Conservation (phyloP, 176 grass and related monocot species). For the Zizania latifolia region DNA sequence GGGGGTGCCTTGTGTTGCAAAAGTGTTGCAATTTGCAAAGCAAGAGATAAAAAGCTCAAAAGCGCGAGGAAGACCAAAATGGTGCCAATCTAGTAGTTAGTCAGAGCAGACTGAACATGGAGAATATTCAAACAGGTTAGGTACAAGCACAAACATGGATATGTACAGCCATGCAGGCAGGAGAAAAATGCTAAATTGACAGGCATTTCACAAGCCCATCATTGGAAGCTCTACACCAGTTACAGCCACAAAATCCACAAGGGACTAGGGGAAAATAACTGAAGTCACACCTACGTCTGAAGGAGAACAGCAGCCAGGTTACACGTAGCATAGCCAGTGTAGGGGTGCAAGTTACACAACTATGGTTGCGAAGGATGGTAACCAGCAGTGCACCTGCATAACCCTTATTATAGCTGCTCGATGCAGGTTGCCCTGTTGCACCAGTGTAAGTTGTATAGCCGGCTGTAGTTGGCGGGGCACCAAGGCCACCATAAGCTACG, state of each 20-base stretch:
- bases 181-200: slow-evolving; percentile 7
- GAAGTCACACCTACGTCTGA: slow-evolving; percentile 1
- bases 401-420: slow-evolving; percentile 30
- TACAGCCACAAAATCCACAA: slow-evolving; percentile 24
- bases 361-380: slow-evolving; percentile 42
- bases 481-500: slow-evolving; percentile 19
- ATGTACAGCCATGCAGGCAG: background rate
- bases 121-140: slow-evolving; percentile 9
- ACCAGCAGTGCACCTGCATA: slow-evolving; percentile 30
- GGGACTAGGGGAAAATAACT: background rate
- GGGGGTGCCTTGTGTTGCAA: background rate
- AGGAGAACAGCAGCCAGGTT: background rate
- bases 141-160: background rate
- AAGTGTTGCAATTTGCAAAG: background rate
- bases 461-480: background rate
- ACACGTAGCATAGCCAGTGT: background rate
- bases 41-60: background rate
- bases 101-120: background rate
- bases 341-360: slow-evolving; percentile 15
- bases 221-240: slow-evolving; percentile 16
- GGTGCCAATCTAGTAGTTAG: background rate
- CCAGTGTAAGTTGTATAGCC: slow-evolving; percentile 17
- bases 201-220: background rate
- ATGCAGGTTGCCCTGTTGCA: slow-evolving; percentile 18
- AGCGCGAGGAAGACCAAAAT: background rate